Evolutionary conservation across 1,284 basidiomycete genomes (phyloP), one percentile per base, ranked within the genome.

Genomic region (Taiwanofungus camphoratus): DNA sequence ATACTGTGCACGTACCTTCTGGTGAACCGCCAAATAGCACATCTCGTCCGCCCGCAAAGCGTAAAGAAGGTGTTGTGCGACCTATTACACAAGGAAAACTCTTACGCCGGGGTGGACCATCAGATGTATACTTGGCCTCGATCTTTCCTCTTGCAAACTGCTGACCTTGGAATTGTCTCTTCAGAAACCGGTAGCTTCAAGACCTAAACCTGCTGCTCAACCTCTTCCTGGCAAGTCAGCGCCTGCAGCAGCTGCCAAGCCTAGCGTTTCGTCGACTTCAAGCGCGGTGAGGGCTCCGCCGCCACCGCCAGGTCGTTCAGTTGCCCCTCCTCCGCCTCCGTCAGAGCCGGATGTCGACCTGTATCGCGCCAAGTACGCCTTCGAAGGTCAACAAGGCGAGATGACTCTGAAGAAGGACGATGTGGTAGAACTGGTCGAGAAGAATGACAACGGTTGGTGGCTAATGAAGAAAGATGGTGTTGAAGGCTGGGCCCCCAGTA

Each of bases 401-500:
- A 87, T 98, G 76, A 72, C 82, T 6, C 66, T 99, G 37, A 77
- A 75, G 53, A 97, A 97, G 65, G 95, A 92, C 56, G 95, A 98
- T 48, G 49, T 90, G 3, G 88, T 98, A 2, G 93, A 98, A 64
- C 73, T 99, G 11, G 73, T 94, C 41, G 86, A 96, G 69, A 93
- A 97, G 69, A 92, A 96, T 52, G 79, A 91, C 48, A 92, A 93
- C 57, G 92, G 87, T 52, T 99, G 95, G 95, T 98, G 95, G 93
- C 74, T 98, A 33, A 86, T 98, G 39, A 91, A 87, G 72, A 94
- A 91, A 67, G 77, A 76, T 44, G 79, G 77, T 1, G 66, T 70
- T 18, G 92, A 98, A 63, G 95, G 92, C 12, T 99, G 94, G 94
- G 89, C 93, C 13, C 95, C 95, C 2, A 85, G 86, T 51, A 96